Base-by-base conservation (phyloP, 345 rosid species). In the Citrus sinensis region DNA sequence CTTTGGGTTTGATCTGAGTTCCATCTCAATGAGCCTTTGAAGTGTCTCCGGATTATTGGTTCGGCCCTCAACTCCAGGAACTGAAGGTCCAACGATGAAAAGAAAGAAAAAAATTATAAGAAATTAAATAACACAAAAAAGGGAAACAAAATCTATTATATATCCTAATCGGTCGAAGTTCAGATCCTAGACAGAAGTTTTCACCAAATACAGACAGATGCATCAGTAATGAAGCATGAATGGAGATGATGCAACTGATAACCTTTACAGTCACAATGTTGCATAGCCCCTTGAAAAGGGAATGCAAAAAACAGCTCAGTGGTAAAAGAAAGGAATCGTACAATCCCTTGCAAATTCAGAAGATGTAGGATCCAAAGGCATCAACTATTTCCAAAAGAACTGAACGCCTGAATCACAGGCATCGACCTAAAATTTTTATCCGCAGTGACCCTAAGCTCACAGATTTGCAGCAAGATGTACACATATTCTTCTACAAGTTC, bases 11-110 rank as follows among this genome's bases (percentile, higher is more conserved):
- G 92, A 83, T 74, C 95, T 87, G 22, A 86, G 88, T 34, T 93
- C 93, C 92, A 91, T 92, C 86, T 91, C 97, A 30, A 94, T 59
- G 55, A 94, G 89, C 86, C 93, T 84, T 78, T 89, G 97, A 72
- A 92, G 89, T 56, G 90, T 89, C 77, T 86, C 97, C 2, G 97
- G 91, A 79, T 87, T 94, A 78, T 77, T 85, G 81, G 77, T 83
- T 80, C 88, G 88, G 37, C 83, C 75, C 54, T 86, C 90, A 2
- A 60, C 84, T 20, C 89, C 89, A 34, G 92, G 70, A 84, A 81
- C 97, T 93, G 86, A 55, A 80, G 37, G 78, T 77, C 37, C 73
- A 77, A 39, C 11, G 32, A 40, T 30, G 6, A 3, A 25, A 69
- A 27, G 22, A 76, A 29, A 67, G 46, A 64, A 11, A 9, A 46